Base-by-base conservation (phyloP, 306 rosid genomes). In the Herpetospermum pedunculosum region DNA sequence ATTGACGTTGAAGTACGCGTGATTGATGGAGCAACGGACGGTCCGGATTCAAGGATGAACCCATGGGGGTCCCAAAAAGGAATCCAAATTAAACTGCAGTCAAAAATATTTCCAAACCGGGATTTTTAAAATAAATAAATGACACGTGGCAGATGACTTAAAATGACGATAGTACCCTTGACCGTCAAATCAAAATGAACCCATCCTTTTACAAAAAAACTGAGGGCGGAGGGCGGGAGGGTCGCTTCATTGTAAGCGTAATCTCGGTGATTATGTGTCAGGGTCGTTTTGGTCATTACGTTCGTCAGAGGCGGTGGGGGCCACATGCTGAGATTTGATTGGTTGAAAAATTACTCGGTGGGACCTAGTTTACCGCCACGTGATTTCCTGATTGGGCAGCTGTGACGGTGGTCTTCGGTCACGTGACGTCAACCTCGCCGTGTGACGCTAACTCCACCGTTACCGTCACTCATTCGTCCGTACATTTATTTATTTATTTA, bases 231-330 rank as follows among this genome's bases (percentile, higher is more conserved):
- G n/a, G n/a, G n/a, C n/a, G 23, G 2, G 67, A 16, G 41, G 41
- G 67, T 78, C 75, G 59, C 65, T 65, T 69, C 75, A 11, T 38
- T 32, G 62, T 69, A 41, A 80, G 75, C 82, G 84, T 79, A 73
- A 70, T 78, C 69, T 57, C 52, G 64, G 60, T 54, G 60, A 54
- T 10, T 55, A 55, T 26, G 0, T 69, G 88, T 81, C 82, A 71
- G 85, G 82, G 88, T 75, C 53, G 75, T 81, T 84, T 84, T 81
- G 77, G 89, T 86, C 88, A 81, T 87, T 79, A 49, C 30, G 46
- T 69, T 46, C 8, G 64, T 77, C 77, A 67, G 78, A 50, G 74
- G 30, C 26, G 0, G 19, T 23, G 50, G 52, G 52, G 73, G 28
- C 77, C 59, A 38, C 48, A 3, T 8, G 50, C 13, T 0, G 52